Base-by-base conservation (phyloP, 2,329 filamentous ascomycete genomes). In the Niveomyces coronatus region DNA sequence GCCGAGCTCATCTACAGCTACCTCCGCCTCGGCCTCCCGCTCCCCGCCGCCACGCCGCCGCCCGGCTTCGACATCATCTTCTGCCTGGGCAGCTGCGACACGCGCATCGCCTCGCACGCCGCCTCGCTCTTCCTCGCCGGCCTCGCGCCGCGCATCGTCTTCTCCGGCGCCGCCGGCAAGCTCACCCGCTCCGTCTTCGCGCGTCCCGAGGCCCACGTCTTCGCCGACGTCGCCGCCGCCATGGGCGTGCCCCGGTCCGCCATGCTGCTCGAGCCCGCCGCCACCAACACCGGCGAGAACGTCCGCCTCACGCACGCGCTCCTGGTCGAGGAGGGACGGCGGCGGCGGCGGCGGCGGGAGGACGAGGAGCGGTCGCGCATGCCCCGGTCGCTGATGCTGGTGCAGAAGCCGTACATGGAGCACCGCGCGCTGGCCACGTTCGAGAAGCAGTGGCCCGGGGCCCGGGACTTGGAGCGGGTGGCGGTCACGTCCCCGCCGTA, bases 371-470 rank as follows among this genome's bases (percentile, higher is more conserved):
- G 52, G 0, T 30, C 63, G 7, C 31, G 26, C 2, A 37, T 55
- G 0, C 37, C 41, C 2, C 41, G 48, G 20, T 58, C 53, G 3
- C 56, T 68, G 20, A 50, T 68, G 13, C 51, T 68, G 1, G 64
- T 68, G 8, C 65, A 68, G 48, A 68, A 68, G 49, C 64, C 64
- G 17, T 68, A 68, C 41, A 68, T 68, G 65, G 64, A 67, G 48
- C 50, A 64, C 23, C 49, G 65, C 5, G 65, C 64, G 4, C 67
- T 59, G 29, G 64, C 64, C 2, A 68, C 64, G 0, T 68, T 68
- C 42, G 53, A 52, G 42, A 64, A 60, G 52, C 65, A 68, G 51
- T 68, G 65, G 65, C 64, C 63, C n/a, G n/a, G n/a, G n/a, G n/a
- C n/a, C n/a, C n/a, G n/a, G 0, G 58, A 57, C 14, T n/a, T n/a